Evolutionary conservation across 495 filamentous ascomycete genomes (phyloP).

Genomic region (Aspergillus cavernicola): DNA sequence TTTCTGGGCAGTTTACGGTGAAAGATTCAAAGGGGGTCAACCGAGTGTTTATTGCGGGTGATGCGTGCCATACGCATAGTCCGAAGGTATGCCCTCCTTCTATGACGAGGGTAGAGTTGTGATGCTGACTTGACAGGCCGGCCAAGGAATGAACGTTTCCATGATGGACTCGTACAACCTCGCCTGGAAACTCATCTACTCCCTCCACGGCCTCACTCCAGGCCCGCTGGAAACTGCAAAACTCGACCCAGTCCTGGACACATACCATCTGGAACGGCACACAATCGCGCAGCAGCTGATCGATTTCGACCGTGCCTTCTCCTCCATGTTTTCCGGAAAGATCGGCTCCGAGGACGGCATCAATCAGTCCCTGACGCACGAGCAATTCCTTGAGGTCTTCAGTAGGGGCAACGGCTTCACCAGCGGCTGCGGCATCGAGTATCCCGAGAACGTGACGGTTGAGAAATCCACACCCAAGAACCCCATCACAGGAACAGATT

Average conservation of each 20-base stretch:
- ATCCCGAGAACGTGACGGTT: slow-evolving; percentile 39
- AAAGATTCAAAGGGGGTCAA: slow-evolving; percentile 44
- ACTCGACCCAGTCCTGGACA: slow-evolving; percentile 54
- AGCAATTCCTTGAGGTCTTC: slow-evolving; percentile 50
- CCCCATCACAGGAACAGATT: slow-evolving; percentile 39
- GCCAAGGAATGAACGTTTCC: slow-evolving; percentile 86
- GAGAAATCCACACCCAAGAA: slow-evolving; percentile 22
- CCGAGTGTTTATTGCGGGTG: slow-evolving; percentile 64
- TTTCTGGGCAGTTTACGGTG: slow-evolving; percentile 61
- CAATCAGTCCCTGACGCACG: slow-evolving; percentile 40
- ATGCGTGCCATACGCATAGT: slow-evolving; percentile 59
- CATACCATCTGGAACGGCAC: slow-evolving; percentile 67
- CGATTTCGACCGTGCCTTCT: slow-evolving; percentile 62
- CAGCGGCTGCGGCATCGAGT: slow-evolving; percentile 46
- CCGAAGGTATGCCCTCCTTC: slow-evolving; percentile 52
- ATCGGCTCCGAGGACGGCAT: slow-evolving; percentile 35
- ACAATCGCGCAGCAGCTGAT: slow-evolving; percentile 70
- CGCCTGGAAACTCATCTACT: slow-evolving; percentile 77
- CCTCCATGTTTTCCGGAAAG: slow-evolving; percentile 47
- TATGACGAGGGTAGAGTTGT: neutral
- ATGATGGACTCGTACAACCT: slow-evolving; percentile 82
- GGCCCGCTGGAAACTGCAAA: slow-evolving; percentile 26
- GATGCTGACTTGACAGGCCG: slow-evolving; percentile 47
- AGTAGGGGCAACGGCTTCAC: slow-evolving; percentile 45
- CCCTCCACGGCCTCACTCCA: slow-evolving; percentile 58